Conservation (phyloP, 2,329 filamentous ascomycete species). For the Sordariomycetes sp. region DNA sequence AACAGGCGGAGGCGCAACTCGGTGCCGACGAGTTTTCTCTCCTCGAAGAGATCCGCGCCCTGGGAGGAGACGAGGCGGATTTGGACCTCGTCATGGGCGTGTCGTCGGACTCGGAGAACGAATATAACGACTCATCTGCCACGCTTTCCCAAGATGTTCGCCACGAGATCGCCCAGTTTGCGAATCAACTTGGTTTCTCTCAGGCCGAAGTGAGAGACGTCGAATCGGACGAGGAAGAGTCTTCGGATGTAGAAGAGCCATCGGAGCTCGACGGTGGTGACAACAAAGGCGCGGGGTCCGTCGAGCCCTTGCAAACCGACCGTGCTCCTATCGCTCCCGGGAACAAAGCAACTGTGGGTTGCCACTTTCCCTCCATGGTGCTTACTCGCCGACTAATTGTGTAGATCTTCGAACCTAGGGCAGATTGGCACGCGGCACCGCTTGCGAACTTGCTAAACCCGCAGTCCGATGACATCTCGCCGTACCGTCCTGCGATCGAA, state of each 20-base stretch:
- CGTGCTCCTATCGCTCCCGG: background rate
- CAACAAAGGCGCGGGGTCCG: background rate
- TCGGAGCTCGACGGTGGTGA: constrained; percentile 7
- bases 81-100: constrained; percentile 44
- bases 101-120: constrained; percentile 24
- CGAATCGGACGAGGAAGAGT: constrained; percentile 25
- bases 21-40: constrained; percentile 24
- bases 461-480: constrained; percentile 28
- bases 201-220: constrained; percentile 29
- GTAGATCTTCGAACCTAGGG: constrained; percentile 41
- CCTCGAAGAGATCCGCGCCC: constrained; percentile 48
- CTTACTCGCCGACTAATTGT: constrained; percentile 6
- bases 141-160: constrained; percentile 26
- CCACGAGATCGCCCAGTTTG: constrained; percentile 21
- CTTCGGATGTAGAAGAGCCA: constrained; percentile 24
- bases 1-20: constrained; percentile 3
- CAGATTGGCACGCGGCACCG: constrained; percentile 40
- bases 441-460: constrained; percentile 28
- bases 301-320: background rate
- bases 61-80: constrained; percentile 54
- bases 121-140: constrained; percentile 11
- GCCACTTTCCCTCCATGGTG: background rate
- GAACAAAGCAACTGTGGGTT: background rate
- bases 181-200: constrained; percentile 22
- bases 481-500: constrained; percentile 28